Evolutionary conservation across 2,329 filamentous ascomycete species (phyloP).

Genomic region (Paracamarosporium sp.): DNA sequence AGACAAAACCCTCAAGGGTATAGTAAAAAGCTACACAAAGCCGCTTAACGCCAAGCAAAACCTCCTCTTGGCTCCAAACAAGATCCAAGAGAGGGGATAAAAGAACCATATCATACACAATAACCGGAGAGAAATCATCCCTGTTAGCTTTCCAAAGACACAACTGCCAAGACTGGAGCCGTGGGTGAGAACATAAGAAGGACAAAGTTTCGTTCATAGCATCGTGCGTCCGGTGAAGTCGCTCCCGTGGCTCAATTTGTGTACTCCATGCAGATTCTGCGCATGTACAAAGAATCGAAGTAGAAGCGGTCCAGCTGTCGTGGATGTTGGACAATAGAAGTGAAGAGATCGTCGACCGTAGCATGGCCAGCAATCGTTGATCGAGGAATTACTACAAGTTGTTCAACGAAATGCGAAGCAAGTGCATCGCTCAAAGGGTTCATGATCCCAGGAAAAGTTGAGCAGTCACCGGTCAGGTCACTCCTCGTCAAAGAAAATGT

Average conservation of each 20-base stretch:
- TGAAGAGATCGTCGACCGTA: slow-evolving; percentile 1
- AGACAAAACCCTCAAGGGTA: slow-evolving; percentile 31
- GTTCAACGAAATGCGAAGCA: background rate
- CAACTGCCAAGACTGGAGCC: background rate
- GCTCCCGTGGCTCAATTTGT: slow-evolving; percentile 8
- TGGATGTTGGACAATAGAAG: slow-evolving; percentile 2
- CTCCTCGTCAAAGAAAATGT: slow-evolving; percentile 68
- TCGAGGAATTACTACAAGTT: slow-evolving; percentile 8
- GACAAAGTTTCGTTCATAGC: slow-evolving; percentile 13
- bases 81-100: background rate
- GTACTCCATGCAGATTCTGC: slow-evolving; percentile 3
- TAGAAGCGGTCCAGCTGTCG: slow-evolving; percentile 2
- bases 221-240: background rate
- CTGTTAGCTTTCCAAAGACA: slow-evolving; percentile 5
- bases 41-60: slow-evolving; percentile 14
- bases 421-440: background rate
- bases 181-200: background rate
- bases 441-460: background rate
- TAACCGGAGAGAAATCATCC: slow-evolving; percentile 7
- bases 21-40: slow-evolving; percentile 22
- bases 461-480: background rate
- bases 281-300: slow-evolving; percentile 14
- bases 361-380: background rate
- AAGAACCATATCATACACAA: slow-evolving; percentile 22
- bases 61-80: slow-evolving; percentile 11